phyloP scores from a whole-genome alignment of 345 rosid species.

The rapeseed (Brassica napus) region Da-Ae NC_063448.1:56448001-56448500 shows the following conservation, averaged over 20 bases:
- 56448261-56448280: constrained; percentile 57
- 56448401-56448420: not conserved
- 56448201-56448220: constrained; percentile 33
- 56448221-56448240: constrained; percentile 20
- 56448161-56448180: constrained; percentile 23
- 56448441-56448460: not conserved
- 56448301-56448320: constrained; percentile 86
- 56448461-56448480: not conserved
- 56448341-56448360: constrained; percentile 53
- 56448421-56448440: not conserved
- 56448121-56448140: not conserved
- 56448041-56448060: constrained; percentile 40
- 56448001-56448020: constrained; percentile 25
- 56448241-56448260: constrained; percentile 33
- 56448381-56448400: constrained; percentile 14
- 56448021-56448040: constrained; percentile 36
- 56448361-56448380: constrained; percentile 3
- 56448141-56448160: constrained; percentile 37
- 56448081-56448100: constrained; percentile 25
- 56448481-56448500: not conserved
- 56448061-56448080: constrained; percentile 24
- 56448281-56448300: constrained; percentile 86
- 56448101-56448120: constrained; percentile 1
- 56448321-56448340: constrained; percentile 81
- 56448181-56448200: constrained; percentile 33